Conservation (phyloP, 2,329 filamentous ascomycete genomes). For the Aspergillus proliferans region DNA sequence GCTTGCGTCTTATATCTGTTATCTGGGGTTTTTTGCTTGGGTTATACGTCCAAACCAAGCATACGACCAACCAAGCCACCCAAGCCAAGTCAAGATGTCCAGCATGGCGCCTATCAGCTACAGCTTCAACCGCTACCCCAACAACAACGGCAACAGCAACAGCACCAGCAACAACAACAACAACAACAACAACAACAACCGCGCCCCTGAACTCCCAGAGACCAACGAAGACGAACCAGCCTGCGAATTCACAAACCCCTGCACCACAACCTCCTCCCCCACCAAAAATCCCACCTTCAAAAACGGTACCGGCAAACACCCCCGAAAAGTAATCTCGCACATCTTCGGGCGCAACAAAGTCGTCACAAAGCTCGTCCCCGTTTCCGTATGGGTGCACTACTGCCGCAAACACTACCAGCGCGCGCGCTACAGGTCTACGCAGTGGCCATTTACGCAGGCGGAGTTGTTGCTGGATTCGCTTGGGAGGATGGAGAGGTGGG, state of each 20-base stretch:
- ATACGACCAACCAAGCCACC: background rate
- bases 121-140: background rate
- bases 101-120: no score
- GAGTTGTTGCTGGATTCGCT: slow-evolving; percentile 60
- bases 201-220: background rate
- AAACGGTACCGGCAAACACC: slow-evolving; percentile 28
- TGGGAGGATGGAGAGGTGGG: slow-evolving; percentile 57
- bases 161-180: background rate
- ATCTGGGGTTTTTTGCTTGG: no score
- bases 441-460: slow-evolving; percentile 57
- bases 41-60: background rate
- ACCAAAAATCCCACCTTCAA: slow-evolving; percentile 11
- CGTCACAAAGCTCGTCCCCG: slow-evolving; percentile 64
- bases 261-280: slow-evolving; percentile 3
- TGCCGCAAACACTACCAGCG: slow-evolving; percentile 82
- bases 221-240: background rate
- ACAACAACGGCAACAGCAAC: background rate
- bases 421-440: slow-evolving; percentile 57
- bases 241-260: slow-evolving; percentile 12
- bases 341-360: slow-evolving; percentile 78
- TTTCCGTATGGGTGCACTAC: slow-evolving; percentile 65
- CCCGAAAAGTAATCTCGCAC: slow-evolving; percentile 72
- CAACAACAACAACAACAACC: background rate
- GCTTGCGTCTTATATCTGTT: background rate
- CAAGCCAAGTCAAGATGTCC: background rate